Base-by-base conservation (phyloP, 805 yeast genomes). In the Torulaspora maleeae region DNA sequence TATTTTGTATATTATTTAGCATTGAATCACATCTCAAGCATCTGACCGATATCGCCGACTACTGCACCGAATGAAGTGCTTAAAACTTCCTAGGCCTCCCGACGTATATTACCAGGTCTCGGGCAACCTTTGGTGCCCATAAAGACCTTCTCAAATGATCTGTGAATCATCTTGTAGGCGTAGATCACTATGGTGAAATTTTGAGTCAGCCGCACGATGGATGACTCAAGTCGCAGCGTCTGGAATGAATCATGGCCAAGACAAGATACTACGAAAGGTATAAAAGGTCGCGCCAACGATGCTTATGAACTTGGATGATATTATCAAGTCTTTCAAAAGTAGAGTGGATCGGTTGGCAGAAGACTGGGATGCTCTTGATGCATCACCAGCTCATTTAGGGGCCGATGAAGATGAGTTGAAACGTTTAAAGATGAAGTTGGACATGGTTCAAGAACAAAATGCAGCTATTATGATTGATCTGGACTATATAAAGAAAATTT, bases 361-460 rank as follows among this genome's bases (percentile, higher is more conserved):
- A 17, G 50, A 49, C 27, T 54, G 58, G 58, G 51, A 49, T 20
- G 45, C 33, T 20, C 19, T 52, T 7, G 27, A 25, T 10, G 35
- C 47, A 15, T 33, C 43, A 13, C 17, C 43, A 41, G 28, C 36
- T 16, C 38, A 37, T 19, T 15, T 36, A 29, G 28, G 44, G 28
- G 32, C 38, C 38, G 40, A 36, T 19, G 41, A 37, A 22, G 55
- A 49, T 19, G 51, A 45, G 36, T n/a, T 50, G 29, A 43, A 42
- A 40, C 41, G 30, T 13, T 34, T 55, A 24, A 50, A 55, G 37
- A 44, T 38, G 7, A 55, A 49, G 29, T 29, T 55, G 28, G 51
- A 52, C 28, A 30, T 44, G 19, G 46, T 55, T 11, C 59, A 55
- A 36, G 52, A 49, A 19, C 59, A 52, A 22, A 52, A 55, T 40